Conservation (phyloP, 1,284 basidiomycete species). For the Crucibulum parvulum region DNA sequence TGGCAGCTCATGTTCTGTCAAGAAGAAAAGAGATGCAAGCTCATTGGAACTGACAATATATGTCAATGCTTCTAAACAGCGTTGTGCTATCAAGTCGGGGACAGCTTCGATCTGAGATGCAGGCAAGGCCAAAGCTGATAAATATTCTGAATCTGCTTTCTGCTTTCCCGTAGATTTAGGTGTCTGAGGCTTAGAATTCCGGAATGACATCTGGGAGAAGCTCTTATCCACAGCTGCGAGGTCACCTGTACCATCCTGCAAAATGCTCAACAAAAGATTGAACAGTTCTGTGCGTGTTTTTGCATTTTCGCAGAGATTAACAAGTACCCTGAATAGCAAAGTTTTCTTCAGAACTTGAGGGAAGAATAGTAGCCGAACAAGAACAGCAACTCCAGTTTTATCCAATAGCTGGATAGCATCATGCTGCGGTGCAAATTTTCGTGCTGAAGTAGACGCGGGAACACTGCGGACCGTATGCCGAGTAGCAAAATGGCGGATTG, state of each 20-base stretch:
- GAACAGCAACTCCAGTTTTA: conserved; percentile 87
- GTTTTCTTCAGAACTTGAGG: conserved; percentile 91
- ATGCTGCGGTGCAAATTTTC: conserved; percentile 63
- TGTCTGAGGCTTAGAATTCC: conserved; percentile 68
- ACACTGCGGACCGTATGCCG: conserved; percentile 42
- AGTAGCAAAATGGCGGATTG: conserved; percentile 42
- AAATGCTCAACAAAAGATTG: conserved; percentile 89
- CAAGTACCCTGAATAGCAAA: conserved; percentile 88
- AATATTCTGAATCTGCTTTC: conserved; percentile 59
- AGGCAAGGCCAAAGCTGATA: conserved; percentile 58
- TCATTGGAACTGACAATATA: conserved; percentile 89
- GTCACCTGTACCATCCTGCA: conserved; percentile 96
- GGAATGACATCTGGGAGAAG: conserved; percentile 91
- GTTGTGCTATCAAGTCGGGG: conserved; percentile 91
- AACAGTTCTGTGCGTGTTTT: conserved; percentile 93
- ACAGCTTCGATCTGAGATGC: conserved; percentile 83
- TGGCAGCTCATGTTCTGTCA: conserved; percentile 91
- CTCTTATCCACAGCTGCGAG: conserved; percentile 92
- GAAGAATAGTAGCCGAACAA: conserved; percentile 96
- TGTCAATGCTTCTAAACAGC: conserved; percentile 88
- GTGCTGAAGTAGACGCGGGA: conserved; percentile 41
- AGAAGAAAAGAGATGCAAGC: conserved; percentile 87
- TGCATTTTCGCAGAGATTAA: conserved; percentile 95
- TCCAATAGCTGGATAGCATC: conserved; percentile 97
- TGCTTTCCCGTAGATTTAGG: conserved; percentile 79